Evolutionary conservation across 805 yeast species (phyloP).

Genomic region (Metschnikowia proteae): DNA sequence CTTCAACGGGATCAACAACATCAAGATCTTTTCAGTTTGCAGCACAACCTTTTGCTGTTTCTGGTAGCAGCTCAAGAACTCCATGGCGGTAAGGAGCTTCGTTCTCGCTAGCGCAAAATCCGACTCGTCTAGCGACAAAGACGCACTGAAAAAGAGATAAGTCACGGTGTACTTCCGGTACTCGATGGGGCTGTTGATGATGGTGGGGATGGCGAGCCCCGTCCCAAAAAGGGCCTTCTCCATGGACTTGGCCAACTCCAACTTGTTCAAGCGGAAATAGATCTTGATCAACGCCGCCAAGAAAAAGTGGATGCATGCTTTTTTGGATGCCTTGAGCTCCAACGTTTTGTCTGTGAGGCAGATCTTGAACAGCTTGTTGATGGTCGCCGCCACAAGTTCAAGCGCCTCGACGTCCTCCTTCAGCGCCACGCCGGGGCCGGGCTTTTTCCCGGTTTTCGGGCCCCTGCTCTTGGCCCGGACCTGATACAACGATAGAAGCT

Average conservation of each 20-base stretch:
- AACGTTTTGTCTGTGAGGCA: constrained; percentile 76
- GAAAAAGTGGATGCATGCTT: constrained; percentile 65
- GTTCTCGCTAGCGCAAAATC: constrained; percentile 50
- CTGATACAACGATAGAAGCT: constrained; percentile 38
- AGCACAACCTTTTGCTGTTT: constrained; percentile 22
- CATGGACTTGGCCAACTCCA: constrained; percentile 70
- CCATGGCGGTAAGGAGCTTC: constrained; percentile 51
- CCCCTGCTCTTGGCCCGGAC: constrained; percentile 31
- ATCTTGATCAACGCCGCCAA: constrained; percentile 65
- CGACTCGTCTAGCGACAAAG: constrained; percentile 61
- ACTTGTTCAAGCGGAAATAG: constrained; percentile 62
- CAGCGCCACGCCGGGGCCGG: constrained; percentile 5
- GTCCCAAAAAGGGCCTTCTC: constrained; percentile 64
- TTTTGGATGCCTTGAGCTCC: constrained; percentile 46
- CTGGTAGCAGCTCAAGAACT: constrained; percentile 24
- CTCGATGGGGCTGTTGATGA: constrained; percentile 35
- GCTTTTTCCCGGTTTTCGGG: constrained; percentile 16
- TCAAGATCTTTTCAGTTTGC: constrained; percentile 44
- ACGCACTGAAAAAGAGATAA: constrained; percentile 67
- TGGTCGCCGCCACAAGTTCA: constrained; percentile 57
- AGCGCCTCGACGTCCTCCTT: constrained; percentile 16
- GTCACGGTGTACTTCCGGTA: constrained; percentile 38
- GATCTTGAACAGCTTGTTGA: constrained; percentile 70
- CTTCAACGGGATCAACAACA: constrained; percentile 61
- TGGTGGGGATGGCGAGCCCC: constrained; percentile 48